phyloP scores from a whole-genome alignment of 371 early-diverging fungal species.

The Mortierella sp. region DNA sequence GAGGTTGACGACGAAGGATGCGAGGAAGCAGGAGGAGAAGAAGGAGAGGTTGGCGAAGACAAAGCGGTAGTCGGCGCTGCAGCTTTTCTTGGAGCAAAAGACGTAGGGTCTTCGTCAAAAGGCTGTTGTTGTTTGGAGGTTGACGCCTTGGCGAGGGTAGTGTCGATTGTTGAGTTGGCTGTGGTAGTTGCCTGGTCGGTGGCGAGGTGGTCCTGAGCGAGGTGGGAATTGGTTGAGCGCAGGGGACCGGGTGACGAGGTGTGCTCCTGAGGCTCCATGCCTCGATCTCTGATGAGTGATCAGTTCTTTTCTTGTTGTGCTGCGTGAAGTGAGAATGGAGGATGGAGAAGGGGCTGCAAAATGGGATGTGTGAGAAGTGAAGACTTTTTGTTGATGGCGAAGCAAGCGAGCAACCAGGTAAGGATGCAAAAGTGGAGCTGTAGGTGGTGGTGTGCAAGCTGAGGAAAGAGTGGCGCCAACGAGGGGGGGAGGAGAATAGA shows the following conservation, averaged over 20 bases:
- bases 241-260: conserved; percentile 12
- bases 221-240: not conserved
- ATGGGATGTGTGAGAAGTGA: not conserved
- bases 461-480: not conserved
- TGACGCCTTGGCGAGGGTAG: not conserved
- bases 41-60: not conserved
- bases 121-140: conserved; percentile 6
- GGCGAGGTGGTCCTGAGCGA: conserved; percentile 12
- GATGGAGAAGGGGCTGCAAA: not conserved
- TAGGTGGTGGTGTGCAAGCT: not conserved
- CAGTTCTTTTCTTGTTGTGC: conserved; percentile 15
- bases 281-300: conserved; percentile 41
- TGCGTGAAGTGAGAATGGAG: not conserved
- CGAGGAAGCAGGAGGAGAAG: not conserved
- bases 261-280: conserved; percentile 59
- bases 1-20: conserved; percentile 4
- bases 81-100: not conserved
- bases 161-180: not conserved
- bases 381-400: not conserved
- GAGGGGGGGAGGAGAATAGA: not conserved
- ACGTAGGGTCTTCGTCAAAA: not conserved
- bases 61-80: not conserved
- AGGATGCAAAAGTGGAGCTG: not conserved
- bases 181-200: conserved; percentile 14
- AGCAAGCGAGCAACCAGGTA: not conserved